phyloP scores from a whole-genome alignment of 768 basidiomycete genomes.

The Leccinum uliginosum region DNA sequence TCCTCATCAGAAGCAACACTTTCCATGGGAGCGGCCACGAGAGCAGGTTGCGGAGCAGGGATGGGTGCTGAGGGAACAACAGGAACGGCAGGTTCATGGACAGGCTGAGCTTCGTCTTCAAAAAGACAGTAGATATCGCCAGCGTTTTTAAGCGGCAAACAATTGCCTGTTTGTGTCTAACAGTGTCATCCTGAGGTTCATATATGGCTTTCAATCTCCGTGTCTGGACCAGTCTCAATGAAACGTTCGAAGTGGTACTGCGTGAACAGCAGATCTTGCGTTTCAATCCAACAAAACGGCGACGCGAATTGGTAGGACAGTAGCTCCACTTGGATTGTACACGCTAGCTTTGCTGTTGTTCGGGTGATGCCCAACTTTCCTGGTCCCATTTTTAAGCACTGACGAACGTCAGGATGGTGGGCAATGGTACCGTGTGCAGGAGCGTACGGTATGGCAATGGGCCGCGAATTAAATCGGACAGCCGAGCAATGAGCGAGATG shows the following conservation, averaged over 20 bases:
- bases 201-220: conserved; percentile 92
- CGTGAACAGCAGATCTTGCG: conserved; percentile 90
- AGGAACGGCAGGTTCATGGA: conserved; percentile 30
- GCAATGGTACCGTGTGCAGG: conserved; percentile 71
- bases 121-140: conserved; percentile 99
- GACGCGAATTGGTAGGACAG: conserved; percentile 98
- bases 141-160: conserved; percentile 90
- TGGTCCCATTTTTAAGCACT: conserved; percentile 91
- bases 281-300: conserved; percentile 99
- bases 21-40: conserved; percentile 48
- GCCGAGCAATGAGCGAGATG: conserved; percentile 53
- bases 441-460: conserved; percentile 61
- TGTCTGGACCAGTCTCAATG: conserved; percentile 86
- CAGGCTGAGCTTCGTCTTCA: conserved; percentile 68
- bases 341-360: conserved; percentile 89
- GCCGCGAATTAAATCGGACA: conserved; percentile 32
- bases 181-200: conserved; percentile 82
- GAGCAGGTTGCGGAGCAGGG: conserved; percentile 39
- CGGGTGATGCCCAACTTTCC: conserved; percentile 77
- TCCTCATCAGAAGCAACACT: conserved; percentile 80
- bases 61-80: conserved; percentile 38
- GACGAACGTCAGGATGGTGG: conserved; percentile 65
- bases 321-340: conserved; percentile 93
- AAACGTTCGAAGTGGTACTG: conserved; percentile 86
- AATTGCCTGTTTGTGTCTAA: conserved; percentile 74